phyloP scores from a whole-genome alignment of 768 basidiomycete genomes.

The Tulasnella sp. region DNA sequence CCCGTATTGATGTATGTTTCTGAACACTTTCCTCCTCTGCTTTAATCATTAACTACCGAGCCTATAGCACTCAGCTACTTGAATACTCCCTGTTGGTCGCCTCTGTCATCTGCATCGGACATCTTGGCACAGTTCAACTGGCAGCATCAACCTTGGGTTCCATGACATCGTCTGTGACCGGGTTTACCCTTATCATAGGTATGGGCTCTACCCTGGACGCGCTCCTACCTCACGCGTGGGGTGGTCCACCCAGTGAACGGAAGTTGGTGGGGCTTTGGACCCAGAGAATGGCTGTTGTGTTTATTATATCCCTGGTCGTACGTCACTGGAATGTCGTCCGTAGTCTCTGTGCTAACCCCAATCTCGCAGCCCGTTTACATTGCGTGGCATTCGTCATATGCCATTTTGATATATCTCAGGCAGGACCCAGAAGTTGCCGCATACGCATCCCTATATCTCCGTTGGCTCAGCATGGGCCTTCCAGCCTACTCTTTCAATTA shows the following conservation, averaged over 20 bases:
- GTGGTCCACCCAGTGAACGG: conserved; percentile 58
- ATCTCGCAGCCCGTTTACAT: conserved; percentile 39
- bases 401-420: conserved; percentile 56
- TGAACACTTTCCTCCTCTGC: not conserved
- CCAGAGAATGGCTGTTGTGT: conserved; percentile 72
- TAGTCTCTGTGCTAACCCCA: not conserved
- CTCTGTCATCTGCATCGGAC: conserved; percentile 79
- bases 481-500: conserved; percentile 56
- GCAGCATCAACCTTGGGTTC: conserved; percentile 68
- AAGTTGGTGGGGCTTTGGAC: conserved; percentile 82
- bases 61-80: conserved; percentile 53
- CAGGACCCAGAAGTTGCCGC: conserved; percentile 78
- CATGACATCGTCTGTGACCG: conserved; percentile 59
- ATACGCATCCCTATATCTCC: conserved; percentile 64
- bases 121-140: conserved; percentile 77
- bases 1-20: conserved; percentile 52
- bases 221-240: conserved; percentile 89
- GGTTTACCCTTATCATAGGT: conserved; percentile 70
- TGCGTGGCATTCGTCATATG: conserved; percentile 77
- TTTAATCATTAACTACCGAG: not conserved
- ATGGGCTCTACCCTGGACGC: conserved; percentile 82
- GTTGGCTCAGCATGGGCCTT: conserved; percentile 62
- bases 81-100: conserved; percentile 81
- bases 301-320: conserved; percentile 47
- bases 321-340: conserved; percentile 22